These are phyloP conservation scores for Isabelozyma rhagii DNA, from an alignment of 805 yeast genomes.

Conservation along the genomic window DNA sequence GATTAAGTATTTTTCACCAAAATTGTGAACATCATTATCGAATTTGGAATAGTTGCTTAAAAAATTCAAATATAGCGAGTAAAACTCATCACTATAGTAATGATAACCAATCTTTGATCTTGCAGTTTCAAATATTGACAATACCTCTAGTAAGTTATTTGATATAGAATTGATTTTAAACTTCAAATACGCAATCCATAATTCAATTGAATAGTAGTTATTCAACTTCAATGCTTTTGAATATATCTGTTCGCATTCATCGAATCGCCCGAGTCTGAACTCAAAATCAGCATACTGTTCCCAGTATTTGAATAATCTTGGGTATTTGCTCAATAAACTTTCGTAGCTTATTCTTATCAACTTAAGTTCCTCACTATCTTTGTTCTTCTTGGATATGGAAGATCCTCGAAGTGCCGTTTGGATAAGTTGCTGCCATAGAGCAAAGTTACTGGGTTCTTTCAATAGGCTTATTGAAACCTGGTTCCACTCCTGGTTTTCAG, in stretches of 20 bases:
- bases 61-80: constrained; percentile 47
- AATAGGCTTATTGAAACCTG: constrained; percentile 27
- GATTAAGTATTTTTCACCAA: constrained; percentile 31
- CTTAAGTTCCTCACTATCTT: constrained; percentile 24
- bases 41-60: constrained; percentile 30
- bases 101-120: constrained; percentile 50
- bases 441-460: constrained; percentile 30
- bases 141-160: constrained; percentile 24
- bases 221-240: constrained; percentile 34
- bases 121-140: constrained; percentile 43
- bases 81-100: constrained; percentile 49
- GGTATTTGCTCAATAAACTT: constrained; percentile 45
- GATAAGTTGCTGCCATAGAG: constrained; percentile 37
- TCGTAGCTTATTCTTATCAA: constrained; percentile 38
- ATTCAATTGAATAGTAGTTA: constrained; percentile 40
- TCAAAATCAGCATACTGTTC: constrained; percentile 49
- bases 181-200: constrained; percentile 51
- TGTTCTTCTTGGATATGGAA: constrained; percentile 31
- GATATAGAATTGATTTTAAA: constrained; percentile 34
- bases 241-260: constrained; percentile 33
- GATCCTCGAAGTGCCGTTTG: constrained; percentile 22
- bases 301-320: constrained; percentile 56
- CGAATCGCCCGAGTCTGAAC: constrained; percentile 42
- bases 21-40: constrained; percentile 12
- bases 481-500: background rate